phyloP scores from a whole-genome alignment of 1,284 basidiomycete genomes.

The Ganoderma multipileum region DNA sequence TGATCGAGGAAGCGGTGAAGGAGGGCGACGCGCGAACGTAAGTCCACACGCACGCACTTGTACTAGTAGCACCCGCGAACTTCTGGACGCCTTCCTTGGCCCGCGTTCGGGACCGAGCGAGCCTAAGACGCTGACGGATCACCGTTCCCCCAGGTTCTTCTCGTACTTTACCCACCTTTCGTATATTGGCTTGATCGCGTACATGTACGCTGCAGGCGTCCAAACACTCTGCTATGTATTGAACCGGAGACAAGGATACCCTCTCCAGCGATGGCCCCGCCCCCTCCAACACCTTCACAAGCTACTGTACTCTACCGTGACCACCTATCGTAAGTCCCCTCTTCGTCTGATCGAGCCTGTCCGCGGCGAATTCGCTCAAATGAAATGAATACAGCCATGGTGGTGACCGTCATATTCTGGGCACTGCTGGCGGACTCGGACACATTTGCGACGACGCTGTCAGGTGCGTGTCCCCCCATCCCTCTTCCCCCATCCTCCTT shows the following conservation, averaged over 20 bases:
- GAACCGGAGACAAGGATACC: conserved; percentile 47
- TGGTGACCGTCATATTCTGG: conserved; percentile 78
- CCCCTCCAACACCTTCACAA: conserved; percentile 65
- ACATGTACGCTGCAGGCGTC: conserved; percentile 64
- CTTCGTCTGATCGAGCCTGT: not conserved
- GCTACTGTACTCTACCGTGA: conserved; percentile 57
- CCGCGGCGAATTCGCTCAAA: not conserved
- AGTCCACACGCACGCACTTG: conserved; percentile 13
- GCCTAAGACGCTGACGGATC: conserved; percentile 8
- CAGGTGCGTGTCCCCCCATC: conserved; percentile 45
- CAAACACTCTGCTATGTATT: conserved; percentile 58
- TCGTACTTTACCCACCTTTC: conserved; percentile 70
- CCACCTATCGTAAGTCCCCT: conserved; percentile 62
- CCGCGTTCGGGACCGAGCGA: not conserved
- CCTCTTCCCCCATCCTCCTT: not conserved
- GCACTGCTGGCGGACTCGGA: conserved; percentile 51
- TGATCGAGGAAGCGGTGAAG: conserved; percentile 48
- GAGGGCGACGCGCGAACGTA: conserved; percentile 37
- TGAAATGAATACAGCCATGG: conserved; percentile 52
- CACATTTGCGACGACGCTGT: conserved; percentile 49
- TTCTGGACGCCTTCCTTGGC: not conserved
- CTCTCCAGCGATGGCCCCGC: conserved; percentile 64
- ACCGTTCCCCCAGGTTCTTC: conserved; percentile 54
- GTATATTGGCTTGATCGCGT: conserved; percentile 66
- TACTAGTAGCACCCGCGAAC: not conserved